A percentile compares a stretch with the other conserved stretches of the same genome.
These are phyloP conservation scores for Pseudoscleropodium purum DNA, from an alignment of 225 moss, liverwort and hornwort species.

Conservation along the genomic window DNA sequence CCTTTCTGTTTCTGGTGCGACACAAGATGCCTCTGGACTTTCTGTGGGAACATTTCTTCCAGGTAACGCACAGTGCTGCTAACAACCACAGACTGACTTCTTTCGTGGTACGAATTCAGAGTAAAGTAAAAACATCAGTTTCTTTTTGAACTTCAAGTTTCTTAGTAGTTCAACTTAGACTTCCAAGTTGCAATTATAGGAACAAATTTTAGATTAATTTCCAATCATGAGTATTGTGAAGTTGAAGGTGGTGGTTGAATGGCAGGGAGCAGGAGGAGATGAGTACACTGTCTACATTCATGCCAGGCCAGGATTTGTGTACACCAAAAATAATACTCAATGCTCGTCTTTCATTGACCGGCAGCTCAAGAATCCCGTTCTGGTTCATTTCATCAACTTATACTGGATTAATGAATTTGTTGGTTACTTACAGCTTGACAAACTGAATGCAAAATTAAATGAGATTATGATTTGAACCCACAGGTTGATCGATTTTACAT, in stretches of 20 bases:
- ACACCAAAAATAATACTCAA: conserved; percentile 35
- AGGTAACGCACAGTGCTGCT: not conserved
- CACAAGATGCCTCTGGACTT: conserved; percentile 55
- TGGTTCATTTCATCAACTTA: conserved; percentile 3
- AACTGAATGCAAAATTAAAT: not conserved
- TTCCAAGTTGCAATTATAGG: not conserved
- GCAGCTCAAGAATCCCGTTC: conserved; percentile 34
- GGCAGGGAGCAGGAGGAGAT: conserved; percentile 35
- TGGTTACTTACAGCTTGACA: not conserved
- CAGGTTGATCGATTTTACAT: not conserved
- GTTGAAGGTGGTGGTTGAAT: not conserved
- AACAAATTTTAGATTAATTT: not conserved
- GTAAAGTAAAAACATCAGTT: not conserved
- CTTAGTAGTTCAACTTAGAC: not conserved
- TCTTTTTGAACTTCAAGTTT: not conserved
- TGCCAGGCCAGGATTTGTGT: conserved; percentile 45
- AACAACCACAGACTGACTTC: not conserved
- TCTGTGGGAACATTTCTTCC: conserved; percentile 58
- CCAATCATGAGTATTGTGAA: not conserved
- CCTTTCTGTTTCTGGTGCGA: conserved; percentile 48
- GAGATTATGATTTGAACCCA: not conserved
- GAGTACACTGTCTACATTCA: conserved; percentile 47
- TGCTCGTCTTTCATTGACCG: conserved; percentile 37
- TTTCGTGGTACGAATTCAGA: too few species aligned
- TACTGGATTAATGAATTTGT: not conserved